Conservation (phyloP, 192 early-diverging fungal genomes). For the Piromyces sp. region DNA sequence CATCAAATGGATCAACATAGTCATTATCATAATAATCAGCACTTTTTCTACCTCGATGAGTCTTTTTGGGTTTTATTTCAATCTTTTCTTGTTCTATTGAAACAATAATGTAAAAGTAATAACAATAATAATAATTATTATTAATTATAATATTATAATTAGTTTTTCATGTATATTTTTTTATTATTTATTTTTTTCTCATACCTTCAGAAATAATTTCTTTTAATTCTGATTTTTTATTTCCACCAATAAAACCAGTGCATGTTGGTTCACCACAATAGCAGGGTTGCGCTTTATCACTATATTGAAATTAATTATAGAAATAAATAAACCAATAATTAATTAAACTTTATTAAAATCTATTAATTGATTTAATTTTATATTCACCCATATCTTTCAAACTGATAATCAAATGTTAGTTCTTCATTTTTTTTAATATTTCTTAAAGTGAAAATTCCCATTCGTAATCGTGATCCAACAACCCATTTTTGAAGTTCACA, state of each 20-base stretch:
- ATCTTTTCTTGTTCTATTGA: neutral
- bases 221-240: constrained; percentile 29
- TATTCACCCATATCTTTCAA: constrained; percentile 74
- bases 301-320: too few species aligned
- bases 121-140: neutral
- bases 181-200: too few species aligned
- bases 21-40: constrained; percentile 16
- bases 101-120: neutral
- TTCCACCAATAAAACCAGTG: constrained; percentile 78
- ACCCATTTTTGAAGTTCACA: constrained; percentile 94
- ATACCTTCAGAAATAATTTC: neutral
- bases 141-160: too few species aligned
- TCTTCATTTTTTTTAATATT: constrained; percentile 65
- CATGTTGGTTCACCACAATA: constrained; percentile 79
- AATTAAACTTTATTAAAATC: neutral
- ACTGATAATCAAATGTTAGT: constrained; percentile 97
- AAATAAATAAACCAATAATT: too few species aligned
- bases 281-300: constrained; percentile 76
- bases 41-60: neutral
- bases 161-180: too few species aligned
- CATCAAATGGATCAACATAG: constrained; percentile 33
- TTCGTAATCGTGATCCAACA: constrained; percentile 66
- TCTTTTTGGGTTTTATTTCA: neutral
- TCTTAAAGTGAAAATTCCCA: constrained; percentile 86
- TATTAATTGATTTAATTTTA: neutral